Conservation (phyloP, 2,329 filamentous ascomycete genomes). For the Pestalotiopsis sp. region DNA sequence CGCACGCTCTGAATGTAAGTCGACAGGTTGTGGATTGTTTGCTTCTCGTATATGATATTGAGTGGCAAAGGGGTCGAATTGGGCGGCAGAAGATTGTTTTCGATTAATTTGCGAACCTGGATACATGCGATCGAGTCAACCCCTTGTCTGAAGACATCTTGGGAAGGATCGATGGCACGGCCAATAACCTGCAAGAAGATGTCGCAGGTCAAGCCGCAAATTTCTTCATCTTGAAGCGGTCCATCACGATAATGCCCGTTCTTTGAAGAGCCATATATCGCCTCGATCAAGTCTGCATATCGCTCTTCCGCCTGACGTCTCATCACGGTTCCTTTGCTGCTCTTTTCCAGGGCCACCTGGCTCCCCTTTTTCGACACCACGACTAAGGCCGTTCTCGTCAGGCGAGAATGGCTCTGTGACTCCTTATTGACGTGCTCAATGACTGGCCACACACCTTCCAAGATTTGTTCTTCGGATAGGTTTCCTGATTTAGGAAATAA, state of each 20-base stretch:
- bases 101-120: slow-evolving; percentile 45
- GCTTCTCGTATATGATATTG: slow-evolving; percentile 63
- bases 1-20: slow-evolving; percentile 22
- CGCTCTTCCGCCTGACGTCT: slow-evolving; percentile 51
- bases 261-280: slow-evolving; percentile 38
- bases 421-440: slow-evolving; percentile 50
- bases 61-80: slow-evolving; percentile 42
- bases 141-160: slow-evolving; percentile 59
- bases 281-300: slow-evolving; percentile 48
- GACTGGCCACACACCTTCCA: slow-evolving; percentile 42
- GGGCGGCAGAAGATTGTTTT: slow-evolving; percentile 23
- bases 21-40: slow-evolving; percentile 44
- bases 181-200: slow-evolving; percentile 36
- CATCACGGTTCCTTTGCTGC: slow-evolving; percentile 64
- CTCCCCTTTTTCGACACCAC: slow-evolving; percentile 37
- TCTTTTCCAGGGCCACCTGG: slow-evolving; percentile 51
- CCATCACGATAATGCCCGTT: neutral
- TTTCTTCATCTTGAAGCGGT: slow-evolving; percentile 31
- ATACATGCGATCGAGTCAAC: slow-evolving; percentile 63
- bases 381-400: slow-evolving; percentile 53
- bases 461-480: slow-evolving; percentile 37
- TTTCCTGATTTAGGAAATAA: slow-evolving; percentile 46
- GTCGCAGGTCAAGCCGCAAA: slow-evolving; percentile 33
- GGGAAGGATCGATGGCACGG: slow-evolving; percentile 31
- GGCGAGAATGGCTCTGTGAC: slow-evolving; percentile 52